Base-by-base conservation (phyloP, 371 early-diverging fungal species). In the Amoeboaphelidium protococcarum region DNA sequence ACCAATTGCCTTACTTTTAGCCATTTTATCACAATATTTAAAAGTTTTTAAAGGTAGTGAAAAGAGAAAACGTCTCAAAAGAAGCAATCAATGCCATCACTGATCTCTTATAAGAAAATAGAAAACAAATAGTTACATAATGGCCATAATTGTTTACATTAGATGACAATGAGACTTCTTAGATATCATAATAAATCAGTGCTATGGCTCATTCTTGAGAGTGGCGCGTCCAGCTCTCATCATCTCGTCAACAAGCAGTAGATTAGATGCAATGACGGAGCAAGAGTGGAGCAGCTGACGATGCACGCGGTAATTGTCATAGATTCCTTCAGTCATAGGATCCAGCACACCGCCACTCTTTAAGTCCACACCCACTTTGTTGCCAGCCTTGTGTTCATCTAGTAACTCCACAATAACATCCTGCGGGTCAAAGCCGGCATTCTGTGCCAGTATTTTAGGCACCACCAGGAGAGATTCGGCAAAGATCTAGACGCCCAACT, bases 201-300 rank as follows among this genome's bases (percentile, higher is more conserved):
- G n/a, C n/a, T n/a, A n/a, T n/a, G n/a, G n/a, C n/a, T n/a, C n/a
- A n/a, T n/a, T n/a, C n/a, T n/a, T n/a, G n/a, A n/a, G n/a, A n/a
- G n/a, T n/a, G n/a, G n/a, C n/a, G 37, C 65, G 61, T 40, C 69
- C 69, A 37, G 66, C 90, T 56, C 94, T 80, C 80, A 99, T 92
- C 72, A 99, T 98, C 67, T 99, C 99, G 67, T 99, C 99, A 21
- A 99, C 96, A 47, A 99, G 72, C 52, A 99, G 67, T 53, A 99
- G 70, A 68, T 91, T 99, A 60, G 85, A 82, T 22, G 98, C 89
- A 59, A 94, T 95, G 26, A 95, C 85, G 45, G 92, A 72, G 52
- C 60, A 64, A 47, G 88, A 86, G 58, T 92, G 81, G 44, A 98
- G 67, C 79, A 90, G 78, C 62, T 90, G 88, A 25, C 88, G 74